Evolutionary conservation across 768 basidiomycete genomes (phyloP).

Genomic region (Coprinellus micaceus): DNA sequence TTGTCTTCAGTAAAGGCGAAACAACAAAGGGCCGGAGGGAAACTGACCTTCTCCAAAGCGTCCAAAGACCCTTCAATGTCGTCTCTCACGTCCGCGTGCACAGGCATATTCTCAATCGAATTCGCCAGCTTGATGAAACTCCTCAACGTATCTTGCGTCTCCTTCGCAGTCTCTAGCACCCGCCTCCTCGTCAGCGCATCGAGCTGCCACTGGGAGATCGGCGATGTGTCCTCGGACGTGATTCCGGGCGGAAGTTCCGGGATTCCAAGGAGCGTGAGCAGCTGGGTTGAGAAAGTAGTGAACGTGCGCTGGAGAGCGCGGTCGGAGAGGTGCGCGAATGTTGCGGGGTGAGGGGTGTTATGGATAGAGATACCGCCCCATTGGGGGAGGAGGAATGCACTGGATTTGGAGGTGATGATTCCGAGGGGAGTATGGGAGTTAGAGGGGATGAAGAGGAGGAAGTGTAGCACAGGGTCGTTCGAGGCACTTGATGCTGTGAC

Average conservation of each 20-base stretch:
- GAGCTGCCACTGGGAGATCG: constrained; percentile 72
- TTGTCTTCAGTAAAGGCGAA: constrained; percentile 1
- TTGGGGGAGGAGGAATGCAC: constrained; percentile 86
- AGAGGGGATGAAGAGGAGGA: constrained; percentile 85
- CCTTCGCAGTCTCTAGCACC: constrained; percentile 61
- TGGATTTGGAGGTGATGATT: constrained; percentile 54
- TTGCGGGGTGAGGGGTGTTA: constrained; percentile 47
- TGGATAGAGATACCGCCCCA: constrained; percentile 87
- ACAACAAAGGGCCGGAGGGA: background rate
- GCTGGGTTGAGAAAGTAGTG: constrained; percentile 62
- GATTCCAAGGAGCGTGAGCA: constrained; percentile 79
- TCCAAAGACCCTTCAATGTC: constrained; percentile 69
- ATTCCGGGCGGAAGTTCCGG: constrained; percentile 55
- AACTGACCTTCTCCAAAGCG: constrained; percentile 67
- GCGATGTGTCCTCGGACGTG: constrained; percentile 16
- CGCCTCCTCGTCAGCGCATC: constrained; percentile 73
- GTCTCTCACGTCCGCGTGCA: constrained; percentile 68
- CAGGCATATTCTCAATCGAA: constrained; percentile 90
- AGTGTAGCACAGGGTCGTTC: constrained; percentile 91
- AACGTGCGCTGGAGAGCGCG: constrained; percentile 52
- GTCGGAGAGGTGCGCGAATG: constrained; percentile 33
- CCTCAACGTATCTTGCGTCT: constrained; percentile 67
- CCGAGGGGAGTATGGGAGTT: constrained; percentile 61
- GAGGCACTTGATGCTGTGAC: constrained; percentile 82
- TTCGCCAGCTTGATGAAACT: constrained; percentile 84